Base-by-base conservation (phyloP, 306 rosid species). In the Quercus dentata region DNA sequence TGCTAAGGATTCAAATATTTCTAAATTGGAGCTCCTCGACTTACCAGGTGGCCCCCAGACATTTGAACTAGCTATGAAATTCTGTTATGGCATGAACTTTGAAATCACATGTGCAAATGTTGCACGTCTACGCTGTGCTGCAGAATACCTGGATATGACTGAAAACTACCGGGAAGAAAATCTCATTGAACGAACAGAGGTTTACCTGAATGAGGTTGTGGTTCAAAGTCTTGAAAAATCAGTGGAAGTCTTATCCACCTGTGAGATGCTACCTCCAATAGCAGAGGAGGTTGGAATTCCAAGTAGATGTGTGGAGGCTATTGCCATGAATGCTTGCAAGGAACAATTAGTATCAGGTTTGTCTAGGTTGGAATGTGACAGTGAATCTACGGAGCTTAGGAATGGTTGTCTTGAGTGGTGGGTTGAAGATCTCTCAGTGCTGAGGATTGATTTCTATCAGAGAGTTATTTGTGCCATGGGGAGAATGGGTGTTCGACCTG, bases 31-130 rank as follows among this genome's bases (percentile, higher is more conserved):
- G 83, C 93, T 94, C 74, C 79, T 67, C 57, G 76, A 87, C 82
- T 84, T 94, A 70, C 97, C 98, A 18, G 98, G 98, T 30, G 97
- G 96, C 18, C 87, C 87, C 46, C 85, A 84, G 38, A 87, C 92
- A 77, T 94, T 94, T 80, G 96, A 94, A 80, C 91, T 94, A 7
- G 93, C 97, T 78, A 89, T 90, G 91, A 94, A 92, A 78, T 94
- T 90, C 80, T 94, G 97, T 74, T 92, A 94, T 56, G 97, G 94
- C 9, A 90, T 94, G 89, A 89, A 90, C 75, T 94, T 94, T 41
- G 97, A 94, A 91, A 89, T 94, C 69, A 92, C 92, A 9, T 79
- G 88, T 15, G 78, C 79, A 19, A 92, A 92, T 31, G 97, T 92
- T n/a, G 93, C 93, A 0, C 79, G 80, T 7, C 88, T 94, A 21